Conservation (phyloP, 2,329 filamentous ascomycete species). For the Conoideocrella luteorostrata region DNA sequence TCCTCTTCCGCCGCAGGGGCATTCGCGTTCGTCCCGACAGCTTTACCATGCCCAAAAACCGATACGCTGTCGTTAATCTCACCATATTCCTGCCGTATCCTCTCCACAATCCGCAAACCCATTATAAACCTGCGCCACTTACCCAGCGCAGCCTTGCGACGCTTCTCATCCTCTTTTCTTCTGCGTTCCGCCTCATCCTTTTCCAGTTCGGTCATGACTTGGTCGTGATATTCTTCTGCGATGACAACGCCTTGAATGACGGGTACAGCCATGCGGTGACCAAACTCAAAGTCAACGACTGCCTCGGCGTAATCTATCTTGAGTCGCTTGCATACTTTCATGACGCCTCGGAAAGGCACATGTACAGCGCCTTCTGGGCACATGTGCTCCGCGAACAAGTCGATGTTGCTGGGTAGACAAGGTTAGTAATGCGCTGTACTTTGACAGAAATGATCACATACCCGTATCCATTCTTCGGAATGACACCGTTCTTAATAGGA, state of each 20-base stretch:
- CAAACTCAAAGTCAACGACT: slow-evolving; percentile 94
- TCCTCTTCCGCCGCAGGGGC: slow-evolving; percentile 25
- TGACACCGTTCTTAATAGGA: slow-evolving; percentile 75
- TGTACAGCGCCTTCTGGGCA: slow-evolving; percentile 78
- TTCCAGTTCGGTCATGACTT: slow-evolving; percentile 71
- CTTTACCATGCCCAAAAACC: slow-evolving; percentile 45
- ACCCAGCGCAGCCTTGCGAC: slow-evolving; percentile 63
- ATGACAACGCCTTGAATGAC: slow-evolving; percentile 87
- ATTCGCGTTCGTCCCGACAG: slow-evolving; percentile 9
- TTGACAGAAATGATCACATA: slow-evolving; percentile 14
- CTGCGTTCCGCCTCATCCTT: slow-evolving; percentile 69
- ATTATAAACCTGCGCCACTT: slow-evolving; percentile 85
- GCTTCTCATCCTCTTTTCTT: slow-evolving; percentile 78
- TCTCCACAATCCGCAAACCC: slow-evolving; percentile 74
- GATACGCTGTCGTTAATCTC: slow-evolving; percentile 47
- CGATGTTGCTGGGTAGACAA: slow-evolving; percentile 60
- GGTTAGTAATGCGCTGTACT: slow-evolving; percentile 9
- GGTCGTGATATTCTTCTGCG: slow-evolving; percentile 68
- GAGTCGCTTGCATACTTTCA: slow-evolving; percentile 75
- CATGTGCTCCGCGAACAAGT: slow-evolving; percentile 92
- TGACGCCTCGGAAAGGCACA: slow-evolving; percentile 69
- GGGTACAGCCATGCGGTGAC: slow-evolving; percentile 87
- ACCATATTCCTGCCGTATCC: slow-evolving; percentile 72
- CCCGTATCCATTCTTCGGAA: slow-evolving; percentile 91
- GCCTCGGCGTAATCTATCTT: slow-evolving; percentile 88